Base-by-base conservation (phyloP, 106 monocot genomes). In the Triglochin maritima region DNA sequence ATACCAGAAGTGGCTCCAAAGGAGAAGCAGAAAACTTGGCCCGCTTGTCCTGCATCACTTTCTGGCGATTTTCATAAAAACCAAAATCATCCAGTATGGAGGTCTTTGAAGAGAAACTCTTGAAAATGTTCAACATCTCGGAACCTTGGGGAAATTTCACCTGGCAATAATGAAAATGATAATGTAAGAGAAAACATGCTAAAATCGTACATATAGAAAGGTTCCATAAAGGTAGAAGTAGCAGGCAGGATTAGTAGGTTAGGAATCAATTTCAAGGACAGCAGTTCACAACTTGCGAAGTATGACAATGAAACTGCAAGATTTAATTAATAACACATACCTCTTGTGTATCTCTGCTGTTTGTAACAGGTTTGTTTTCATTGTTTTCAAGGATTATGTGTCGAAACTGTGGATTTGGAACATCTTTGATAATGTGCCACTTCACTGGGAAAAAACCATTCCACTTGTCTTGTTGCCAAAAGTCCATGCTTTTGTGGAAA, bases 361-460 rank as follows among this genome's bases (percentile, higher is more conserved):
- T 79, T 16, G 78, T 78, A 3, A 78, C 78, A 55, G 78, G 78
- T 62, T 78, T 78, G 54, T 78, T 69, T 17, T 80, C 80, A 67
- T 80, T 80, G 60, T 80, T 80, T 60, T 80, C 86, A 56, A 89
- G 69, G 41, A 89, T 81, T 64, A 89, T 86, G 62, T 89, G 80
- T 47, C 80, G 75, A 47, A 80, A 80, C 15, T 80, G 80, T 9
- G 75, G 60, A 67, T 80, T 80, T 65, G 80, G 80, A 48, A 80
- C 66, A 71, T 94, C 93, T 62, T 92, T 92, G 52, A 92, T 85
- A 49, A 92, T 81, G 59, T 92, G 92, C 92, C 92, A 92, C 60
- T 85, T 94, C n/a, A 94, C 89, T 9, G 89, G 84, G 68, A 94
- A 94, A 49, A 72, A 94, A 45, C 93, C 93, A 62, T 79, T 94